A percentile compares a stretch with the other conserved stretches of the same genome.
Evolutionary conservation across 1,284 basidiomycete genomes (phyloP).

Genomic region (Heterobasidion parviporum): DNA sequence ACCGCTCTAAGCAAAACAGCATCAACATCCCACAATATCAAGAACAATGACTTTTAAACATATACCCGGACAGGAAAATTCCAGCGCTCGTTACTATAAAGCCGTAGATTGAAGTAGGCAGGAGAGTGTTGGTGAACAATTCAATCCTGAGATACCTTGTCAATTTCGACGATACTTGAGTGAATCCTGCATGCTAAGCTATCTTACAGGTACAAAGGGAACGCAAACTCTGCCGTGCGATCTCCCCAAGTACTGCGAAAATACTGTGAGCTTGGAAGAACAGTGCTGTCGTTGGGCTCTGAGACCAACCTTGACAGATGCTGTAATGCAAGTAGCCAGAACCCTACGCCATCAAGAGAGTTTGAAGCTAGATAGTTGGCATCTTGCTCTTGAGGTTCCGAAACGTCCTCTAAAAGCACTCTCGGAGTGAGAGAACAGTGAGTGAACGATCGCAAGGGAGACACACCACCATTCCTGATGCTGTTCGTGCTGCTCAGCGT

Average conservation of each 20-base stretch:
- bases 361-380: too few relatives aligned
- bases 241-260: slow-evolving; percentile 27
- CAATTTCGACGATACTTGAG: background rate
- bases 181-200: background rate
- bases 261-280: too few relatives aligned
- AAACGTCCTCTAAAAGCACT: too few relatives aligned
- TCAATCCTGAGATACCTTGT: slow-evolving; percentile 15
- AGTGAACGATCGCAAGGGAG: too few relatives aligned
- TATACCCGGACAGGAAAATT: slow-evolving; percentile 16
- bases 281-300: too few relatives aligned
- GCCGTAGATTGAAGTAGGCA: slow-evolving; percentile 39
- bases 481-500: too few relatives aligned
- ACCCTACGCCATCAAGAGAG: too few relatives aligned
- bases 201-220: slow-evolving; percentile 28
- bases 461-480: too few relatives aligned
- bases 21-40: slow-evolving; percentile 22
- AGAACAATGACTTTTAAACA: background rate
- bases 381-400: too few relatives aligned
- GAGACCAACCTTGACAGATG: too few relatives aligned
- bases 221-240: slow-evolving; percentile 30
- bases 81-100: slow-evolving; percentile 25
- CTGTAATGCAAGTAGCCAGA: too few relatives aligned
- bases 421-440: too few relatives aligned
- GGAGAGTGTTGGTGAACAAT: slow-evolving; percentile 32
- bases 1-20: slow-evolving; percentile 12